Conservation (phyloP, 169 alveolate species). For the Theileria equi region DNA sequence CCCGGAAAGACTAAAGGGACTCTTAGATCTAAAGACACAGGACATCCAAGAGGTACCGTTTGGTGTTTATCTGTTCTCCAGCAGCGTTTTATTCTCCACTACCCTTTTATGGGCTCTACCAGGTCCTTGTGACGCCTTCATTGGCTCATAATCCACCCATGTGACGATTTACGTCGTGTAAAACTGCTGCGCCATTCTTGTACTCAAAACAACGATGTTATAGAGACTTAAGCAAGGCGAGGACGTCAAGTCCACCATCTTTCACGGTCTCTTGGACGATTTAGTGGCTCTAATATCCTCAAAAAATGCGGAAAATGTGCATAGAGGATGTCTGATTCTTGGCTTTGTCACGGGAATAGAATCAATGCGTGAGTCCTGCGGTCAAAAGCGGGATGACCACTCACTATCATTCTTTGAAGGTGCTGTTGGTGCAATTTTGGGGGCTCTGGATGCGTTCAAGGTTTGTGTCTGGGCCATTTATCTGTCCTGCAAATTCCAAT, state of each 20-base stretch:
- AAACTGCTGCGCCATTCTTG: too few relatives aligned
- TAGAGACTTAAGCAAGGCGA: conserved; percentile 11
- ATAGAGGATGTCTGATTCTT: conserved; percentile 13
- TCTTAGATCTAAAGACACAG: conserved; percentile 21
- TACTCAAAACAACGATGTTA: too few relatives aligned
- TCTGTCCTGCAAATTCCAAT: too few relatives aligned
- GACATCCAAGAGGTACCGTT: conserved; percentile 21
- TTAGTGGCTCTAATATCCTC: conserved; percentile 14
- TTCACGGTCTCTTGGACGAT: conserved; percentile 20
- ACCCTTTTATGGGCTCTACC: not conserved
- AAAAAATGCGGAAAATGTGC: conserved; percentile 15
- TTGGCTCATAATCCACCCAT: too few relatives aligned
- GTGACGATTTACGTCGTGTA: too few relatives aligned
- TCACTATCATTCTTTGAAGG: conserved; percentile 37
- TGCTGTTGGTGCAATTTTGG: conserved; percentile 8
- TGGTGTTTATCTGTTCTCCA: too few relatives aligned
- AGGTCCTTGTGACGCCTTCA: too few relatives aligned
- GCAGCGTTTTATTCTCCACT: not conserved
- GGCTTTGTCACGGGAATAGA: conserved; percentile 30
- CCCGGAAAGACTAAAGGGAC: conserved; percentile 18
- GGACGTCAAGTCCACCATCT: conserved; percentile 22
- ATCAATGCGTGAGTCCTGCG: not conserved
- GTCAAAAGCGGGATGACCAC: not conserved
- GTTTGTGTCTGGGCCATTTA: too few relatives aligned
- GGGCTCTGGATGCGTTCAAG: conserved; percentile 8